These are phyloP conservation scores for Entophlyctis luteolus DNA, from an alignment of 192 early-diverging fungal genomes.

Conservation along the genomic window DNA sequence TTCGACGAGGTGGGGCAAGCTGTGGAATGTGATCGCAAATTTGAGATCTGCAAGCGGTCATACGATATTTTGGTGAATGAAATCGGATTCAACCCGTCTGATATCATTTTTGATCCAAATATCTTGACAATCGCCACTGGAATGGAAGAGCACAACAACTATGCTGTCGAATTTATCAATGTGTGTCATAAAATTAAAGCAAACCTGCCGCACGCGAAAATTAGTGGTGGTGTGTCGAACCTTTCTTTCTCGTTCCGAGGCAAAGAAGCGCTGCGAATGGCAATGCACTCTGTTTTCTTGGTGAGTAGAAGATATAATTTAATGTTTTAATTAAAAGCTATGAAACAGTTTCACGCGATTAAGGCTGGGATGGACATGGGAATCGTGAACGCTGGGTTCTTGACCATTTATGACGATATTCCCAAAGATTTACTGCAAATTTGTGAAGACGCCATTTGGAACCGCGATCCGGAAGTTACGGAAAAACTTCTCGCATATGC, in stretches of 20 bases:
- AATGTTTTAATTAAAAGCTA: not conserved
- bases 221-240: constrained; percentile 96
- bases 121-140: constrained; percentile 95
- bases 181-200: constrained; percentile 70
- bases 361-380: constrained; percentile 95
- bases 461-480: constrained; percentile 77
- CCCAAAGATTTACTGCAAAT: constrained; percentile 88
- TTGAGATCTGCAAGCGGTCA: constrained; percentile 83
- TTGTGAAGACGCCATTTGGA: constrained; percentile 92
- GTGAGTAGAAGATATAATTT: constrained; percentile 13
- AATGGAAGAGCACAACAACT: constrained; percentile 96
- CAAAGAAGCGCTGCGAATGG: constrained; percentile 85
- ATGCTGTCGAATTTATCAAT: constrained; percentile 90
- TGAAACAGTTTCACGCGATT: constrained; percentile 55
- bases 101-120: constrained; percentile 88
- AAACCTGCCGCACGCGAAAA: constrained; percentile 81
- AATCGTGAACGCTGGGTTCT: constrained; percentile 93
- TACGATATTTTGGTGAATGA: constrained; percentile 82
- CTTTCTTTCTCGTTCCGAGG: constrained; percentile 96
- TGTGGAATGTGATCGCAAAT: constrained; percentile 76
- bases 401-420: constrained; percentile 94
- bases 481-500: constrained; percentile 92
- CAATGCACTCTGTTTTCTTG: constrained; percentile 95
- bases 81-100: constrained; percentile 80
- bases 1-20: constrained; percentile 96